Conservation (phyloP, 75 land plant genomes). For the Pinus taeda region DNA sequence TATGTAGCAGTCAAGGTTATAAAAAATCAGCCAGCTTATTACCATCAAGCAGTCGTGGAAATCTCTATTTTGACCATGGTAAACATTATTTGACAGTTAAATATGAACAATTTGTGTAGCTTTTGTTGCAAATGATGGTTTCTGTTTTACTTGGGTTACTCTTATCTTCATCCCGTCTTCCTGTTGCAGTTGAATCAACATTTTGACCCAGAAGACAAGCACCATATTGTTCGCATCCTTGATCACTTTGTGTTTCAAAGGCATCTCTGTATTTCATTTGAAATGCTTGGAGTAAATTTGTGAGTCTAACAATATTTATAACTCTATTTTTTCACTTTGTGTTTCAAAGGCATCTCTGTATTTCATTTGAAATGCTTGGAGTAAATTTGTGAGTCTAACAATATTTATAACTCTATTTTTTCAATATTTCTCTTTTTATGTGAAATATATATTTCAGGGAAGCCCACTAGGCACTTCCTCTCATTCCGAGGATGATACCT, state of each 20-base stretch:
- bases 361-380: constrained; percentile 87
- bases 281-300: constrained; percentile 84
- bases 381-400: constrained; percentile 75
- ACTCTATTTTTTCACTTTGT: constrained; percentile 51
- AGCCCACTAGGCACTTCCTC: too few species aligned
- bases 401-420: not conserved
- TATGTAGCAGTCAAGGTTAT: constrained; percentile 93
- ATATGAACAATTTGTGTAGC: not conserved
- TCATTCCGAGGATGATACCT: too few species aligned
- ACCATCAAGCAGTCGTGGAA: constrained; percentile 86
- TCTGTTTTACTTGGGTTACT: not conserved
- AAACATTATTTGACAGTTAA: constrained; percentile 8
- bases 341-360: constrained; percentile 80
- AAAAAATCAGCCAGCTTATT: constrained; percentile 89
- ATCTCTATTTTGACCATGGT: constrained; percentile 70
- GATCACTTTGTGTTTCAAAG: constrained; percentile 76
- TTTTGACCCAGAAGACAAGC: constrained; percentile 80
- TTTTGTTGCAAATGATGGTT: not conserved
- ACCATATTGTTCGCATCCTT: constrained; percentile 91
- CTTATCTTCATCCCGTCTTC: not conserved
- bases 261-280: constrained; percentile 92
- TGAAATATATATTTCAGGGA: not conserved
- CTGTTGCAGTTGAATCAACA: constrained; percentile 69
- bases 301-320: constrained; percentile 36
- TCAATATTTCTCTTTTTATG: not conserved